Evolutionary conservation across 2,329 filamentous ascomycete species (phyloP).

Genomic region (Pleochaeta shiraiana): DNA sequence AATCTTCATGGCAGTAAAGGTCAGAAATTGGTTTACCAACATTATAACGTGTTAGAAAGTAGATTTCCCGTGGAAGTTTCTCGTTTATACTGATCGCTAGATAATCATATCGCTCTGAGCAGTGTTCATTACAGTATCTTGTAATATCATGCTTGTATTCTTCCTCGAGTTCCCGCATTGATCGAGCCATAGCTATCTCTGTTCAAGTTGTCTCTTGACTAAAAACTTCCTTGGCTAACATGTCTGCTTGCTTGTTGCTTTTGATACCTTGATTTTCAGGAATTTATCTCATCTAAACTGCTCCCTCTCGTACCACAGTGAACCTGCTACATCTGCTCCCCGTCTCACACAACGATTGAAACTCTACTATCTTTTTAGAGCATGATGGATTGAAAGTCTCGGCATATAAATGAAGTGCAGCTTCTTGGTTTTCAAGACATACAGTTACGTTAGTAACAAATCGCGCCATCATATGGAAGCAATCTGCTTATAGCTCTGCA

Average conservation of each 20-base stretch:
- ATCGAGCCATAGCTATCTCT: not conserved
- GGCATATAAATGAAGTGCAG: not conserved
- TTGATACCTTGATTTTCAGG: not conserved
- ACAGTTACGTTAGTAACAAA: not conserved
- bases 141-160: not conserved
- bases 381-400: not conserved
- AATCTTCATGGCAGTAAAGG: not conserved
- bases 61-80: not conserved
- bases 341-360: not conserved
- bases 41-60: not conserved
- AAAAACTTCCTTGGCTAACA: not conserved
- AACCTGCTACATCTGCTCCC: not conserved
- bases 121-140: not conserved
- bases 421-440: not conserved
- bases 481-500: not conserved
- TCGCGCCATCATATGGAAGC: not conserved
- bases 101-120: not conserved
- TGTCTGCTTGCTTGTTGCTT: not conserved
- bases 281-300: not conserved
- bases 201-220: not conserved
- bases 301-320: not conserved
- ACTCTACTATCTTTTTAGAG: not conserved
- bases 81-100: not conserved
- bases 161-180: not conserved
- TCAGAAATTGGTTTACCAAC: not conserved